Percentiles rank a stretch among this genome's conserved stretches.
These are phyloP conservation scores for Micractinium conductrix DNA, from an alignment of 139 green algal species.

Conservation along the genomic window DNA sequence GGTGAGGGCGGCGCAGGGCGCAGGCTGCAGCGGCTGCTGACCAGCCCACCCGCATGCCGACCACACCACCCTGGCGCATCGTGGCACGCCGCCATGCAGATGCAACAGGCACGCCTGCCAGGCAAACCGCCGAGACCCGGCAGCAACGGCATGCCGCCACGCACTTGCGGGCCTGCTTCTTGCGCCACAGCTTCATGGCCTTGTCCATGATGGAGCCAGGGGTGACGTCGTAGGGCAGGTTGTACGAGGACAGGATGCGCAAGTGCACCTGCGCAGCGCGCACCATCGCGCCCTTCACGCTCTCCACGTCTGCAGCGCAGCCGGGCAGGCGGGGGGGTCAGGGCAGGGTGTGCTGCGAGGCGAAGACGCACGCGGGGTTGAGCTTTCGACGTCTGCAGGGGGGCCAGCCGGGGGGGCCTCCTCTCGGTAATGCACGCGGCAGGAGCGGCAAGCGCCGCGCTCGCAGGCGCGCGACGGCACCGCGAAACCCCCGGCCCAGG, in stretches of 20 bases:
- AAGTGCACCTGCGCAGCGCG: slow-evolving; percentile 48
- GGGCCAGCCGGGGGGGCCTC: too few species aligned
- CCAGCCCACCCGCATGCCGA: too few species aligned
- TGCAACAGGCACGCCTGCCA: background rate
- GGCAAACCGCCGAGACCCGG: background rate
- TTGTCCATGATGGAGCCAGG: slow-evolving; percentile 74
- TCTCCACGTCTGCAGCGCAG: slow-evolving; percentile 54
- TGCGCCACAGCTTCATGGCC: slow-evolving; percentile 61
- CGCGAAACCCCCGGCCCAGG: too few species aligned
- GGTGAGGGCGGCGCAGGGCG: background rate
- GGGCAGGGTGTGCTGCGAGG: background rate
- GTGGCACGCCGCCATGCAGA: background rate
- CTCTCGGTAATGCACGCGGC: too few species aligned
- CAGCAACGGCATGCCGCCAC: background rate
- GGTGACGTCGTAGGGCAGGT: slow-evolving; percentile 76
- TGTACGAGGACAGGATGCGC: slow-evolving; percentile 70
- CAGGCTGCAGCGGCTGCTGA: background rate
- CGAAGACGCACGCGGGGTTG: background rate
- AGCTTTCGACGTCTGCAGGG: too few species aligned
- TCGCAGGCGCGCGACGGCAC: too few species aligned
- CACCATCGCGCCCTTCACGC: slow-evolving; percentile 73
- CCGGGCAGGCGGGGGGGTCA: background rate
- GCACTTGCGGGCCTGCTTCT: slow-evolving; percentile 51
- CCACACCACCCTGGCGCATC: too few species aligned
- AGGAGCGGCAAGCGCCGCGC: too few species aligned